Conservation (phyloP, 345 rosid species). For the Luvunga scandens region DNA sequence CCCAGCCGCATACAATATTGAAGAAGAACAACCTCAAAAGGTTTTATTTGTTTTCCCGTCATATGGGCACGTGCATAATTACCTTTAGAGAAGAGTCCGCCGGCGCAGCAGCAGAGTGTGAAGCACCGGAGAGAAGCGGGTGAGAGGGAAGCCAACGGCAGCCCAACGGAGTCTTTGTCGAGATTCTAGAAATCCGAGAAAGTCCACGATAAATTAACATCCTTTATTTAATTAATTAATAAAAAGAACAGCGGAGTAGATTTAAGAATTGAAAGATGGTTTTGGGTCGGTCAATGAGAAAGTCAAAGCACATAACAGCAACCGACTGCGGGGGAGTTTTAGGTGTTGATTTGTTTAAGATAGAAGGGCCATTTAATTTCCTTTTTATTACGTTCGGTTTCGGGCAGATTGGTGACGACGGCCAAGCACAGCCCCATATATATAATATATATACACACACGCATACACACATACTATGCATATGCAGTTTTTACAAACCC, state of each 20-base stretch:
- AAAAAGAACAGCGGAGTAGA: background rate
- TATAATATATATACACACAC: no score
- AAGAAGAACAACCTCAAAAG: background rate
- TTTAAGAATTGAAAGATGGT: background rate
- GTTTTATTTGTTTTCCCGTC: background rate
- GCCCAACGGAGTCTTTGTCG: slow-evolving; percentile 29
- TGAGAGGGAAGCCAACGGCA: slow-evolving; percentile 31
- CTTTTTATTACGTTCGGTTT: background rate
- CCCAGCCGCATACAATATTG: background rate
- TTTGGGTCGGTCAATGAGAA: background rate
- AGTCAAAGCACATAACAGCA: background rate
- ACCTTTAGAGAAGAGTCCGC: slow-evolving; percentile 35
- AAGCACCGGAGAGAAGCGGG: slow-evolving; percentile 11
- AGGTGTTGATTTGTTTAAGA: background rate
- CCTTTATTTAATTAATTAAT: background rate
- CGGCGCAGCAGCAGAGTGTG: slow-evolving; percentile 4
- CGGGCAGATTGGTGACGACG: slow-evolving; percentile 22
- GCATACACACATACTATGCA: no score
- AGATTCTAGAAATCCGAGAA: slow-evolving; percentile 33
- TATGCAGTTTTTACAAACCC: background rate
- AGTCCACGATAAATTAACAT: slow-evolving; percentile 32
- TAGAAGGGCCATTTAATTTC: background rate
- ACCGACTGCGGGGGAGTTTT: background rate
- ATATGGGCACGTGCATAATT: background rate
- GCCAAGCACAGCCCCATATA: slow-evolving; percentile 31